Base-by-base conservation (phyloP, 2,329 filamentous ascomycete genomes). In the Cladosporium phlei region DNA sequence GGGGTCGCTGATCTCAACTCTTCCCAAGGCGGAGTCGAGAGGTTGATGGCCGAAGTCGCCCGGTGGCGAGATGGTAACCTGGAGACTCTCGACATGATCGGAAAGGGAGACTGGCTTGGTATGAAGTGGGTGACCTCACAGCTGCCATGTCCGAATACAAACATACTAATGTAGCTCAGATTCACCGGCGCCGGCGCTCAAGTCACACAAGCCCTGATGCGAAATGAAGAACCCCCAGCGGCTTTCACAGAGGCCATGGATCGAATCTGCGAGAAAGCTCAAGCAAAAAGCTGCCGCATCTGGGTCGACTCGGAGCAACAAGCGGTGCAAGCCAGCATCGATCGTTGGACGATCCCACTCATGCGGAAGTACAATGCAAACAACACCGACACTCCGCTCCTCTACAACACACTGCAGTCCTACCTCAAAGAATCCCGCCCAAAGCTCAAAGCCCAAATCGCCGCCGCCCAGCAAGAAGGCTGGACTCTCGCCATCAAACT, bases 321-420 rank as follows among this genome's bases (percentile, higher is more conserved):
- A 55, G 66, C 67, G 5, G 66, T 77, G 19, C 75, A 79, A 57
- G 61, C 61, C 2, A 67, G 69, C 3, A 78, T 78, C 50, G 75
- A 78, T 53, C 53, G 62, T 56, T 91, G 88, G 85, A 87, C 83
- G 4, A 67, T 93, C 39, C 69, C 76, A 10, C 84, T 88, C 56
- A 71, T 50, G 40, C 38, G 53, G 4, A 47, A 35, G 7, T 60
- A 58, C 52, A 70, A 66, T 5, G 69, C 66, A 0, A 58, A 66
- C 1, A 77, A 77, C 22, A 73, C 75, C 42, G 77, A 77, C 22
- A 73, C 75, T 42, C 83, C 86, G 3, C 77, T 90, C 43, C 75
- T 96, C 47, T 94, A 90, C 68, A 78, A 71, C 55, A 78, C 77
- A 1, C 79, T 79, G 60, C 78, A 80, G 52, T 73, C 71, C 37